Evolutionary conservation across 1,284 basidiomycete genomes (phyloP), one percentile per base, ranked within the genome.

Genomic region (Ustilago lituana): DNA sequence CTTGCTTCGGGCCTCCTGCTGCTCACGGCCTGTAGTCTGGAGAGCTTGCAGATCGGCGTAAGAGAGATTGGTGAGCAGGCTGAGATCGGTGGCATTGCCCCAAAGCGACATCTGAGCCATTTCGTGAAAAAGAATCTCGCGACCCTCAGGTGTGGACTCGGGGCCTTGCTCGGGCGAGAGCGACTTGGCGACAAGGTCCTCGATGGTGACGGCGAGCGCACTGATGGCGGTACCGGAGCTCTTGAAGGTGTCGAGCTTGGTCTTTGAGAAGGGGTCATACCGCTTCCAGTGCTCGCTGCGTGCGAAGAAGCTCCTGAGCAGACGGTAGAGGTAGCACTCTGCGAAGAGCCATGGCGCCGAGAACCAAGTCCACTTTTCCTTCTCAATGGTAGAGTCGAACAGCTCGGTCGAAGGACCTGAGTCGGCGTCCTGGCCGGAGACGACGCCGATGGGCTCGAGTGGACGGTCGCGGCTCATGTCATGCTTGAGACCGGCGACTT

Each of bases 321-420:
- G 85, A 23, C 94, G 91, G 83, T 98, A 98, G 59, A 86, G 80
- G 73, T 85, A 86, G 76, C 85, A 96, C 88, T 98, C 95, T 60
- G 93, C 92, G 80, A 87, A 97, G 12, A 98, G 73, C 77, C 94
- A 98, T 4, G 93, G 91, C 8, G 91, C 89, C 2, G 87, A 90
- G 80, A 94, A 93, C 95, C 95, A 98, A 0, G 89, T 91, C 71
- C 89, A 86, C 63, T 87, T 37, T 11, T 72, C 40, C 15, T 56
- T 50, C 7, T 67, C 43, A 27, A 81, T 66, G 39, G 59, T 49
- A 11, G 41, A 26, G 38, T 81, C 73, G 46, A 76, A 80, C 17
- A 70, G 63, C 20, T 66, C 60, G 14, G 69, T 71, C 10, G 88
- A 87, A 15, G 88, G 83, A 40, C 90, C 91, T 1, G 89, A 89